Base-by-base conservation (phyloP, 2,329 filamentous ascomycete genomes). In the Colletotrichum melonis region DNA sequence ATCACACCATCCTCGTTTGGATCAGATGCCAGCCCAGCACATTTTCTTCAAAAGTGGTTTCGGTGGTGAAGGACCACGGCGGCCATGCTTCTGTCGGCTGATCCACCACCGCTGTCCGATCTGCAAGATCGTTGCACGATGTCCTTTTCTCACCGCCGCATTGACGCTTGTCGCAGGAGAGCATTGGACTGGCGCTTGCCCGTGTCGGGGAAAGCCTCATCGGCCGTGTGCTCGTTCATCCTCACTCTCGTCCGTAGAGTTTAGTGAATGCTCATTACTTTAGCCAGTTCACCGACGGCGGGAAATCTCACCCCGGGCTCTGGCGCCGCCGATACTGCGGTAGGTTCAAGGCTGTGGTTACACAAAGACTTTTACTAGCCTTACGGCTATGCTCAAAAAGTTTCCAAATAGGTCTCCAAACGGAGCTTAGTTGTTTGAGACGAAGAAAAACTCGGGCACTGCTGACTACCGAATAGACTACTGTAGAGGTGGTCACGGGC, bases 181-280 rank as follows among this genome's bases (percentile, higher is more conserved):
- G 54, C 42, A 9, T 28, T 24, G 38, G 12, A 42, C 52, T n/a
- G 42, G 24, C 68, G 68, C 68, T 70, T 59, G 63, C 35, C 68
- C 42, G 6, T 67, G 12, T 30, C 24, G 19, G 52, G 52, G 1
- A 66, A 66, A 16, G 38, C 28, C 12, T 28, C 24, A 59, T 67
- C 42, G 38, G 54, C 55, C 19, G 24, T 63, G 42, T 67, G 28
- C 49, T 24, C 24, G 30, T 55, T 46, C 1, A 54, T 52, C n/a
- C 7, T 63, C 42, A 26, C 42, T 67, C 55, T 52, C 67, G 28
- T 49, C 59, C 60, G 52, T 56, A 65, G 35, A 28, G 38, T 42
- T 14, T 42, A 16, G 38, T 49, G 30, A n/a, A n/a, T 49, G 6
- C 42, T 42, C 38, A 19, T 42, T 42, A n/a, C 19, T 49, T n/a